These are phyloP conservation scores for Penicilliopsis zonata DNA, from an alignment of 495 filamentous ascomycete species.

Conservation along the genomic window DNA sequence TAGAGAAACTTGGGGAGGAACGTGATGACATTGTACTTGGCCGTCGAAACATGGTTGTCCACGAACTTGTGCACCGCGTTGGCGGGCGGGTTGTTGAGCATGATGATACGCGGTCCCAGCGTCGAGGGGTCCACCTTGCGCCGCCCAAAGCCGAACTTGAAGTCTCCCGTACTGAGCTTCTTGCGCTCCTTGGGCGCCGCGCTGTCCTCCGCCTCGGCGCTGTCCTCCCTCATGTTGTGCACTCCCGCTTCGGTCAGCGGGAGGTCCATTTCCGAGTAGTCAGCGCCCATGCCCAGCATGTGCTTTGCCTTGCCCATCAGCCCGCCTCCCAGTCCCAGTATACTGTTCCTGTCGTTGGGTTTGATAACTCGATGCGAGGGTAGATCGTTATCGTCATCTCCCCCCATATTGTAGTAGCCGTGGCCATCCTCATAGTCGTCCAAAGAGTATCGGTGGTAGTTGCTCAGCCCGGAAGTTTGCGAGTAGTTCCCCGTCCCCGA, in stretches of 20 bases:
- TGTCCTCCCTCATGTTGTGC: constrained; percentile 28
- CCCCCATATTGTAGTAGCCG: constrained; percentile 45
- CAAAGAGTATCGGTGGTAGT: constrained; percentile 83
- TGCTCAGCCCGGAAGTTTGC: constrained; percentile 70
- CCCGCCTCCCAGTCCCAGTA: constrained; percentile 75
- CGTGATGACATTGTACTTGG: constrained; percentile 94
- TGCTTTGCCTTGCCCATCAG: constrained; percentile 76
- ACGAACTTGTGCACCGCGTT: constrained; percentile 81
- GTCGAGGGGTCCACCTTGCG: constrained; percentile 79
- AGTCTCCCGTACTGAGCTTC: constrained; percentile 55
- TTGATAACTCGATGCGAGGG: constrained; percentile 39
- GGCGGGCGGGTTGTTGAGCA: constrained; percentile 94
- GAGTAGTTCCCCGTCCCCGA: constrained; percentile 50
- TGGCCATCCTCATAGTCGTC: constrained; percentile 69
- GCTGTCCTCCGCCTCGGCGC: constrained; percentile 16
- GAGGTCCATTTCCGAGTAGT: constrained; percentile 97
- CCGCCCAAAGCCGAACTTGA: constrained; percentile 92
- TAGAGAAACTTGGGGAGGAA: constrained; percentile 96
- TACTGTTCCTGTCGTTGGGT: constrained; percentile 70
- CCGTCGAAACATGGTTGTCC: constrained; percentile 93
- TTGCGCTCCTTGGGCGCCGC: constrained; percentile 28
- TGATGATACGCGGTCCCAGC: constrained; percentile 83
- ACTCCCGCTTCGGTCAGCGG: constrained; percentile 74
- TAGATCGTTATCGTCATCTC: constrained; percentile 44
- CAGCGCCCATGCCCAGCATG: constrained; percentile 79